phyloP scores from a whole-genome alignment of 2,329 filamentous ascomycete genomes.

The Ophiostoma triangulosporum region DNA sequence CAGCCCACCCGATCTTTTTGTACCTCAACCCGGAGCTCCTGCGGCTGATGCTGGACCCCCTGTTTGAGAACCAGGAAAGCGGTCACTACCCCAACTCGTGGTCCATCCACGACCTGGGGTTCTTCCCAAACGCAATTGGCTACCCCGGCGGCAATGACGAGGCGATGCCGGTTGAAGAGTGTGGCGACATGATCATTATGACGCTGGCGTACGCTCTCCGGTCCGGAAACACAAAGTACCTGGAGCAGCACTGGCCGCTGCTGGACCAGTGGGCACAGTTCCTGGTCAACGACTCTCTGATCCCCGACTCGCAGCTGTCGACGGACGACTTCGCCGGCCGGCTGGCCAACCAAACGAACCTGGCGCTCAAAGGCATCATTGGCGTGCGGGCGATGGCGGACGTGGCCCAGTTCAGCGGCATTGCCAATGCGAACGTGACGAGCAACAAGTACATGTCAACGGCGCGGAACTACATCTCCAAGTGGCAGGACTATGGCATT shows the following conservation, averaged over 20 bases:
- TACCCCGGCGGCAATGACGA: slow-evolving; percentile 55
- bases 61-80: slow-evolving; percentile 66
- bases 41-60: slow-evolving; percentile 61
- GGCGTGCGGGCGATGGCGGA: slow-evolving; percentile 68
- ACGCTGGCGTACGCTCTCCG: slow-evolving; percentile 41
- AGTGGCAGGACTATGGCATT: slow-evolving; percentile 60
- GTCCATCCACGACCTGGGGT: slow-evolving; percentile 61
- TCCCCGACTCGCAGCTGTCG: slow-evolving; percentile 58
- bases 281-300: slow-evolving; percentile 53
- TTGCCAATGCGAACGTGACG: slow-evolving; percentile 25
- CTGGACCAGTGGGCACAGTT: slow-evolving; percentile 63
- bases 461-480: slow-evolving; percentile 46
- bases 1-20: slow-evolving; percentile 68
- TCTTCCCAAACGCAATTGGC: slow-evolving; percentile 60
- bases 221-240: slow-evolving; percentile 24
- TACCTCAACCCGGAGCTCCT: slow-evolving; percentile 71
- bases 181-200: slow-evolving; percentile 65
- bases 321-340: slow-evolving; percentile 63
- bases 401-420: slow-evolving; percentile 46
- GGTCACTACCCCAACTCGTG: slow-evolving; percentile 71
- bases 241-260: slow-evolving; percentile 54
- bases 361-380: slow-evolving; percentile 66
- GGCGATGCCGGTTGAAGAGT: slow-evolving; percentile 62
- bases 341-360: slow-evolving; percentile 57
- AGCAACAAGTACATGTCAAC: slow-evolving; percentile 6